Evolutionary conservation across 2,329 filamentous ascomycete species (phyloP), one percentile per base, ranked within the genome.

Genomic region (Phyllosticta paracitricarpa): DNA sequence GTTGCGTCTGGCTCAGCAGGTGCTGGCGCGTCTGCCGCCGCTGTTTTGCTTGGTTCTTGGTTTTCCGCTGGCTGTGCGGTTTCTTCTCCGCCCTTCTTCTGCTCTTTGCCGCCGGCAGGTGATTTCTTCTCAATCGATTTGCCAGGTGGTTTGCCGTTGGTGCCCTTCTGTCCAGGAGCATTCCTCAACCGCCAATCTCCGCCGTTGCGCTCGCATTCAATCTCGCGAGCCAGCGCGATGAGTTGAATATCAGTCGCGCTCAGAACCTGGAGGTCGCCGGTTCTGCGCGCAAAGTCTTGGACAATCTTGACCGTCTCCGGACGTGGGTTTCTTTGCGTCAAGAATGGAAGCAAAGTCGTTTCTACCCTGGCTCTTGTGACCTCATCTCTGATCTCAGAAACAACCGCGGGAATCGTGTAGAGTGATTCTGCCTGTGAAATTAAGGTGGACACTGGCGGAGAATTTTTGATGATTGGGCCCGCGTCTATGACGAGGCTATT

Each of bases 381-480:
- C 56, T 86, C 84, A 78, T 97, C 93, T 70, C 89, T 79, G 66
- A 96, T 96, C 78, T 99, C 94, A 58, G 85, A 82, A 30, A 97
- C 80, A 61, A 99, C 91, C 7, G 88, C 86, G 0, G 92, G 91
- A 0, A 93, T 89, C 1, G 91, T 97, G 69, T 68, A 73, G 12
- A 61, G 51, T 63, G 82, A 79, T 69, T 94, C 87, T 56, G 91
- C 86, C 71, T 90, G 86, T 48, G 84, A 82, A 58, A 96, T 79
- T 10, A 99, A 84, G 0, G 89, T 90, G 54, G 90, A 95, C 25
- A 94, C 84, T 10, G 89, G 80, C 12, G 93, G 91, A 65, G 94
- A 88, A 76, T 97, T 97, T 72, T 93, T 93, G 73, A 99, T 92
- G 63, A 99, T 85, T 7, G 93, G 91, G 26, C 92, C 93, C 2